Base-by-base conservation (phyloP, 169 alveolate genomes). In the Plasmodium knowlesi region DNA sequence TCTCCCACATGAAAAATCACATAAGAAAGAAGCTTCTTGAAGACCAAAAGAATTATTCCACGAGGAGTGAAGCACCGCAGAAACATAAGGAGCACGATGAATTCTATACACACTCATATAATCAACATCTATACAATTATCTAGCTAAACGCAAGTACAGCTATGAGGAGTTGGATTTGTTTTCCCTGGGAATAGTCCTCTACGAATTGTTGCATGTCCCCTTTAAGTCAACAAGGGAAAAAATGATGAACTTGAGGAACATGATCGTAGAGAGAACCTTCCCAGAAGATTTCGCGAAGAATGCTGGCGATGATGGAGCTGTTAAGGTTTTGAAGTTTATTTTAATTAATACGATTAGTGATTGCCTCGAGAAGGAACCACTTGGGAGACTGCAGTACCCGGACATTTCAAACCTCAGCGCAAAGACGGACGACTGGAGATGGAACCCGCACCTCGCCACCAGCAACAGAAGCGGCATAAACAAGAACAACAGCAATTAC, bases 181-280 rank as follows among this genome's bases (percentile, higher is more conserved):
- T 88, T 79, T 88, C 94, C 5, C 54, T 88, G 9, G 94, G 90
- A 4, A 2, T 88, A 57, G 81, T 88, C 14, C 50, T 88, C 46
- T 88, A 88, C 72, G 94, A 88, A 88, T 16, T 88, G 50, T 79
- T 50, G 79, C 94, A 88, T 79, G 32, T 8, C 9, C 94, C 94
- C 6, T 88, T 88, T 79, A 88, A 61, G 50, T 39, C 90, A 0
- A 61, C 39, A 61, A 80, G 79, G 70, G 94, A 88, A 1, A 88
- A 88, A 88, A 57, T 88, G 22, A 3, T 32, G 22, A 78, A 88
- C 46, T 61, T 88, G 70, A 88, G 72, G 71, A 19, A 79, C 32
- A 79, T 88, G 79, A 88, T 88, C 50, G 41, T 25, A 22, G 28
- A 78, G 8, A 88, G 39, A 78, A 25, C 39, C n/a, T 88, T 88